phyloP scores from a whole-genome alignment of 352 stramenopile genomes.

The Phytophthora fragariaefolia region DNA sequence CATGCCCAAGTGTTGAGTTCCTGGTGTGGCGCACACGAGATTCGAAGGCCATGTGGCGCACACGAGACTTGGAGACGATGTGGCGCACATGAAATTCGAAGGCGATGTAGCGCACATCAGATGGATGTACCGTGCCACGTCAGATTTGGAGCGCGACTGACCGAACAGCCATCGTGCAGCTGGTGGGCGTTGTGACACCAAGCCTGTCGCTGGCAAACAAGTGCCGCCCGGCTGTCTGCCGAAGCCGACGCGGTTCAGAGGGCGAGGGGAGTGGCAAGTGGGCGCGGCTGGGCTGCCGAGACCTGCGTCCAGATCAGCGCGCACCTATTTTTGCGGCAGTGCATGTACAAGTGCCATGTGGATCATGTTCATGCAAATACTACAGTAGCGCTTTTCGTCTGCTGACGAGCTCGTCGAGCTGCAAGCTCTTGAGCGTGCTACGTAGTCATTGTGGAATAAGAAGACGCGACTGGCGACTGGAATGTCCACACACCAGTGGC shows the following conservation, averaged over 20 bases:
- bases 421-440: no score
- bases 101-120: neutral
- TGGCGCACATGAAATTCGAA: slow-evolving; percentile 4
- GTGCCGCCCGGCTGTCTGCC: neutral
- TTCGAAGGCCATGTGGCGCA: neutral
- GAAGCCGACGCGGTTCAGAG: neutral
- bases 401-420: no score
- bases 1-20: no score
- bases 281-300: neutral
- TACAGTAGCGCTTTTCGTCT: no score
- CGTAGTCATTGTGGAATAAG: no score
- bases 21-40: slow-evolving; percentile 12
- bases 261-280: neutral
- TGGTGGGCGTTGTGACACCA: slow-evolving; percentile 5
- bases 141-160: neutral
- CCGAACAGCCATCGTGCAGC: neutral
- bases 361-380: no score
- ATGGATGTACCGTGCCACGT: neutral
- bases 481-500: neutral
- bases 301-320: slow-evolving; percentile 2
- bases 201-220: neutral
- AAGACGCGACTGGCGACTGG: neutral
- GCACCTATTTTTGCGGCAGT: no score
- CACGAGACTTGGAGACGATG: neutral
- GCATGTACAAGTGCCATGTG: no score